Percentiles rank a stretch among this genome's conserved stretches.
These are phyloP conservation scores for Ascochyta rabiei DNA, from an alignment of 2,329 filamentous ascomycete genomes.

Conservation along the genomic window DNA sequence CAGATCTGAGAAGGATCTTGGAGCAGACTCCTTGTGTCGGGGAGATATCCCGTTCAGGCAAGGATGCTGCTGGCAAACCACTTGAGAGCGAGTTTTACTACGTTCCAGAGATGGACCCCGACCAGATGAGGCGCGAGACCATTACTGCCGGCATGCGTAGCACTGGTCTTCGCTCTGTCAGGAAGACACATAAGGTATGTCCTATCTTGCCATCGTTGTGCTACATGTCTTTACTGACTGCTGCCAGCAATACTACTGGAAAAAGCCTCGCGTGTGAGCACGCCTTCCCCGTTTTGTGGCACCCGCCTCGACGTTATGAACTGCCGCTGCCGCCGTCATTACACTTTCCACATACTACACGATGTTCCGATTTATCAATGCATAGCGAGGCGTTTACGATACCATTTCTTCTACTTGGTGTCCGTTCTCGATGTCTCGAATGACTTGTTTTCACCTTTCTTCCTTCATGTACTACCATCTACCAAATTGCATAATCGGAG, in stretches of 20 bases:
- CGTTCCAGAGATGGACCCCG: slow-evolving; percentile 81
- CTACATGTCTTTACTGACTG: slow-evolving; percentile 17
- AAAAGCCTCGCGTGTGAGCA: slow-evolving; percentile 58
- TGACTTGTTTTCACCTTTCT: slow-evolving; percentile 1
- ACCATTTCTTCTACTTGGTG: slow-evolving; percentile 31
- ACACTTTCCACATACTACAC: slow-evolving; percentile 5
- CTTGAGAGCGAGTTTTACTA: slow-evolving; percentile 99
- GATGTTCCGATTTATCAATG: slow-evolving; percentile 28
- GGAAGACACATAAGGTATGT: slow-evolving; percentile 95
- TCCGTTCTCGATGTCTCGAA: slow-evolving; percentile 17
- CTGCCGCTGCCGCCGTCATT: neutral
- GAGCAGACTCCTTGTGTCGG: slow-evolving; percentile 80
- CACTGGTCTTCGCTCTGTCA: slow-evolving; percentile 84
- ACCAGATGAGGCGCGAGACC: slow-evolving; percentile 77
- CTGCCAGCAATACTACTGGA: slow-evolving; percentile 73
- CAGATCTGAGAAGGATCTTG: slow-evolving; percentile 72
- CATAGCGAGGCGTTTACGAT: slow-evolving; percentile 50
- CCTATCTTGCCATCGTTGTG: neutral
- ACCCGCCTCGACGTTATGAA: neutral
- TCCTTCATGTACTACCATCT: slow-evolving; percentile 26
- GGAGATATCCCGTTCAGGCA: slow-evolving; percentile 86
- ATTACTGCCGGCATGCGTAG: slow-evolving; percentile 87
- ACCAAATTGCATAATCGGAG: slow-evolving; percentile 24
- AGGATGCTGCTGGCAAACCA: slow-evolving; percentile 91
- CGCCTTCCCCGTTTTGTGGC: neutral